Evolutionary conservation across 2,329 filamentous ascomycete genomes (phyloP).

Genomic region (Colletotrichum costaricense): DNA sequence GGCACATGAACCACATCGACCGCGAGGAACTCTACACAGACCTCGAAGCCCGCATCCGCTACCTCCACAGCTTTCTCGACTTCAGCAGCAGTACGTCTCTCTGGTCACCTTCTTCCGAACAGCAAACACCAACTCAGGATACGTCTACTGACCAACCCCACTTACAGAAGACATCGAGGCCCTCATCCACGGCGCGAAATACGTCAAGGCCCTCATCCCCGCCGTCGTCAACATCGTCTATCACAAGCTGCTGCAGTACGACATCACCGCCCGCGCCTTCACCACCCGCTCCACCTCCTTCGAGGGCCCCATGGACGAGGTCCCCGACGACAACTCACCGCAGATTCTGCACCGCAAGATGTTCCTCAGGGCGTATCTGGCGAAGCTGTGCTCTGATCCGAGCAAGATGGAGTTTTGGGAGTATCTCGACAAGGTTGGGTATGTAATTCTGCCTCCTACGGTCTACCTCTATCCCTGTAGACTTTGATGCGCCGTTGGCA

Average conservation of each 20-base stretch:
- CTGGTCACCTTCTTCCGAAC: too few species aligned
- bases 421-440: slow-evolving; percentile 86
- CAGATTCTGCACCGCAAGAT: slow-evolving; percentile 83
- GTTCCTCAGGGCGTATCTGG: slow-evolving; percentile 81
- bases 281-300: slow-evolving; percentile 71
- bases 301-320: slow-evolving; percentile 74
- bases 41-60: slow-evolving; percentile 76
- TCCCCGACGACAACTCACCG: slow-evolving; percentile 74
- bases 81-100: slow-evolving; percentile 73
- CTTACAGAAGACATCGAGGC: slow-evolving; percentile 77
- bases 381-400: slow-evolving; percentile 79
- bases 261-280: slow-evolving; percentile 85
- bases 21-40: slow-evolving; percentile 78
- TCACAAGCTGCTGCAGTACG: slow-evolving; percentile 82
- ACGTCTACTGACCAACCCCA: not conserved
- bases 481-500: too few species aligned
- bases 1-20: slow-evolving; percentile 69
- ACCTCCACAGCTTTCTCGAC: slow-evolving; percentile 81
- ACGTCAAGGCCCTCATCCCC: slow-evolving; percentile 85
- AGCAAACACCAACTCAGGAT: too few species aligned
- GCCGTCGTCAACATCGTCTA: slow-evolving; percentile 88
- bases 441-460: slow-evolving; percentile 43
- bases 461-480: not conserved
- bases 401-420: slow-evolving; percentile 84
- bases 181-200: slow-evolving; percentile 75